Base-by-base conservation (phyloP, 2,329 filamentous ascomycete species). In the Xylaria arbuscula region DNA sequence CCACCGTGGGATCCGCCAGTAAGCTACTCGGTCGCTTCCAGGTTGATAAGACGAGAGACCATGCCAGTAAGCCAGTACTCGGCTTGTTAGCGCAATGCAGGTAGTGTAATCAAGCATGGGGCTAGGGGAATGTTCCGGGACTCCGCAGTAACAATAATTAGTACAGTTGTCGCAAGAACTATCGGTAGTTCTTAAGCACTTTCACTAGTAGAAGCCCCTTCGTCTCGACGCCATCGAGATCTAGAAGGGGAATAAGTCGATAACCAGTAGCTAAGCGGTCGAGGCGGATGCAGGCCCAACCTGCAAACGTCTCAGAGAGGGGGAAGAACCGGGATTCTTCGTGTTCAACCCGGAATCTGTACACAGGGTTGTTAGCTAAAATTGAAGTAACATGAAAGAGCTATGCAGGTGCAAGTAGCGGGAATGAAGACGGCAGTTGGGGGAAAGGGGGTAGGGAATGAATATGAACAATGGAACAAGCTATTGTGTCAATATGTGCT, bases 261-360 rank as follows among this genome's bases (percentile, higher is more conserved):
- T 87, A 88, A 19, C 87, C 87, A 55, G 78, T 78, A 55, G 81
- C 83, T 2, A 89, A 82, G 47, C 87, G 85, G 77, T 89, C 87
- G 13, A 89, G 83, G 3, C 87, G 86, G 74, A 89, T 84, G 74
- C 87, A 89, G 32, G 87, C 85, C 87, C 87, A 89, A 10, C 83
- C 85, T 2, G 62, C 50, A 19, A 67, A 51, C 24, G 47, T 62
- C 10, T 72, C 70, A 34, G 51, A 55, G 17, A 64, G 59, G 6
- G 55, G 17, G 47, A 64, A 28, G n/a, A 70, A 22, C 3, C 58
- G 48, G 19, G 66, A 69, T 45, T 66, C 60, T 11, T 69, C 68
- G 22, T 72, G 66, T 69, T 87, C 84, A 63, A 89, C 79, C 67
- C 84, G 87, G 78, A 89, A 84, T 66, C 87, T 89, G 70, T 64